Evolutionary conservation across 2,329 filamentous ascomycete species (phyloP), one percentile per base, ranked within the genome.

Genomic region (Exophiala sideris): DNA sequence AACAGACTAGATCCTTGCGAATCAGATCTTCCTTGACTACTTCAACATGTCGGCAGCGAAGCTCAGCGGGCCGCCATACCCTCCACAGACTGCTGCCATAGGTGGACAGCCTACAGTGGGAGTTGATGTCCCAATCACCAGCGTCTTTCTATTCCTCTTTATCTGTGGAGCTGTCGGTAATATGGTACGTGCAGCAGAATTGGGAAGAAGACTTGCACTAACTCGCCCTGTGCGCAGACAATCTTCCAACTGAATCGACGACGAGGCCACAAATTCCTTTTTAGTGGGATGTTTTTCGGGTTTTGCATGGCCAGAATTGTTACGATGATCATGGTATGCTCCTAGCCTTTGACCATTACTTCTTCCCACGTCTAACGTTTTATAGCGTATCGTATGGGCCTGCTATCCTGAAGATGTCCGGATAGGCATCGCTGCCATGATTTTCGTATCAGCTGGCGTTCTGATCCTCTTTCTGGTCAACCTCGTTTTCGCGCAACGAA

Each of bases 401-500:
- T 70, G 65, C 32, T 64, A 70, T 56, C 70, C 62, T 48, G 60
- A 40, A 9, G 77, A 79, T 56, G 63, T 79, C 33, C 65, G 63
- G 8, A 65, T 84, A 3, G 78, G 74, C 2, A 79, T 84, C 45
- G 79, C 80, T 0, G 82, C 87, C 3, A 77, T 77, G 60, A 80
- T 94, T 65, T 84, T 94, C 63, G 81, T 89, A 53, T 82, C 84
- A 41, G 85, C 87, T 0, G 89, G 89, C 39, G 83, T 91, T 12
- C 68, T 95, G 33, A 70, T 95, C 6, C 74, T 95, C 21, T 92
- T 88, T 70, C 72, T 92, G 64, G 74, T 90, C 70, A 94, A 95
- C 71, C 72, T 95, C 39, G 73, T 94, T 64, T 88, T 91, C 66
- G 73, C 85, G 0, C 88, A 90, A 70, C 84, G 90, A 42, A 78